Base-by-base conservation (phyloP, 257 asterid genomes). In the Ophiorrhiza pumila region DNA sequence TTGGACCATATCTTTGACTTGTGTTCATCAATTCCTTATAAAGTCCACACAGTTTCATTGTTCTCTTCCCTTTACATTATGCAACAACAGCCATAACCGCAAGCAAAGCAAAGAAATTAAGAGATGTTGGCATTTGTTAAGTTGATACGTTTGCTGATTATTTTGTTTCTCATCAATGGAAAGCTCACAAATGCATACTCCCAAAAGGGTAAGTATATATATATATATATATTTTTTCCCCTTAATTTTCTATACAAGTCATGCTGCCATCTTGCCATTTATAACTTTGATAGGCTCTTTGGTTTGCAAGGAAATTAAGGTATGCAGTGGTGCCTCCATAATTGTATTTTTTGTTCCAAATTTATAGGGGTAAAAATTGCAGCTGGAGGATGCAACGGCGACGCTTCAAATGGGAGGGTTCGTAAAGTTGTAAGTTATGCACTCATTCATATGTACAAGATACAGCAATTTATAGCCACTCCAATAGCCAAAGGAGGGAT, bases 1-100 rank as follows among this genome's bases (percentile, higher is more conserved):
- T 83, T 82, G 80, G 71, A 76, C 83, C 85, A 77, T 57, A 80
- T 72, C 87, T 82, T 88, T 83, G 94, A 88, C 88, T 83, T 76
- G 52, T 71, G 79, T 77, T 32, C 75, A 22, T 7, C 7, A 64
- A 20, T 20, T 68, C 65, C 63, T 66, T 82, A 83, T 86, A 86
- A 83, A 86, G 71, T 67, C 73, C 80, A 85, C 73, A 47, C 69
- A 49, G 65, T 65, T 15, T 17, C 66, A 64, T 60, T 73, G 18
- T n/a, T 43, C 62, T 70, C 69, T 80, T 61, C 66, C 86, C 80
- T 83, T 73, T 78, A 69, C 80, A 62, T 78, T 63, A 67, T 78
- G 72, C 75, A 81, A 32, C 72, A 71, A 74, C 75, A 74, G 15
- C 49, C 31, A 73, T 39, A 69, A 71, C 60, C 1, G n/a, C 18